Conservation (phyloP, 371 early-diverging fungal genomes). For the Actinomucor elegans region DNA sequence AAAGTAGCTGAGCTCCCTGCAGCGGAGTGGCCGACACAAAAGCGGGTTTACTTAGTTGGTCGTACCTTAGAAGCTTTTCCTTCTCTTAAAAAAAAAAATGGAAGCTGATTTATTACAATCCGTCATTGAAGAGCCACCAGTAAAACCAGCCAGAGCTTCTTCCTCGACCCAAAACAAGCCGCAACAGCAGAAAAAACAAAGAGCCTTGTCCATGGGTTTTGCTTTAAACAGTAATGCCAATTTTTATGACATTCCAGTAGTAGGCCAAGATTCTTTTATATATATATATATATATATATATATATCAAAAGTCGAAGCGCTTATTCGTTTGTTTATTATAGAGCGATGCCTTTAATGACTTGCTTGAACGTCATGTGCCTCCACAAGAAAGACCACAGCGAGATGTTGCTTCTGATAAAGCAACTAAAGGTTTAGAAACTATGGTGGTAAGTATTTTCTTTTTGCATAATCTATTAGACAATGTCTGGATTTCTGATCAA, state of each 20-base stretch:
- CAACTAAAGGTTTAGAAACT: slow-evolving; percentile 34
- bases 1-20: too few relatives aligned
- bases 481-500: too few relatives aligned
- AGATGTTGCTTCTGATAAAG: slow-evolving; percentile 36
- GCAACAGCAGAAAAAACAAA: slow-evolving; percentile 13
- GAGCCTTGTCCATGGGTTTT: slow-evolving; percentile 23
- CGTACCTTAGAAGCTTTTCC: too few relatives aligned
- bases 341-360: slow-evolving; percentile 57
- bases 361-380: slow-evolving; percentile 53
- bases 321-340: too few relatives aligned
- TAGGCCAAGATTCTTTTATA: slow-evolving; percentile 14
- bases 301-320: too few relatives aligned
- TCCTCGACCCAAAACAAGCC: too few relatives aligned
- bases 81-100: too few relatives aligned
- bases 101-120: slow-evolving; percentile 6
- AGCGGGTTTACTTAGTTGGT: too few relatives aligned
- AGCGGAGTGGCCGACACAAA: too few relatives aligned
- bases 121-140: slow-evolving; percentile 4
- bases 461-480: too few relatives aligned
- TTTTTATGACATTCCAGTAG: slow-evolving; percentile 63
- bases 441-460: slow-evolving; percentile 26
- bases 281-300: too few relatives aligned
- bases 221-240: slow-evolving; percentile 40
- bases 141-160: slow-evolving; percentile 1
- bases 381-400: slow-evolving; percentile 51